Percentiles rank a stretch among this genome's conserved stretches.
Evolutionary conservation across 192 early-diverging fungal genomes (phyloP).

Genomic region (Obelidium mucronatum): DNA sequence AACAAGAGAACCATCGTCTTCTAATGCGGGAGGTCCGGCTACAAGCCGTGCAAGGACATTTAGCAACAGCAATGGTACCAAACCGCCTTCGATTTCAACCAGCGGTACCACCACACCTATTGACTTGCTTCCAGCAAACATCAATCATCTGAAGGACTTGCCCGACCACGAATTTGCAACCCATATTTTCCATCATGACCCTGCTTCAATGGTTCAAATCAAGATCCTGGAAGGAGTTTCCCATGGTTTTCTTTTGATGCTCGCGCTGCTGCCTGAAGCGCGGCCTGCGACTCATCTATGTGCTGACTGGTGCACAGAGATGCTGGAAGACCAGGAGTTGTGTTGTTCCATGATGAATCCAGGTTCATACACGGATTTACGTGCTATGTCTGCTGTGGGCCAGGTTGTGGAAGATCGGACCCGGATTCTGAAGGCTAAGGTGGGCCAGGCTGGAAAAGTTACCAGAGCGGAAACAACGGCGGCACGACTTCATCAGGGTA

Average conservation of each 20-base stretch:
- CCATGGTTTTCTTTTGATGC: constrained; percentile 71
- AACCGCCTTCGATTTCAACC: too few species aligned
- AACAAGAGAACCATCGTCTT: too few species aligned
- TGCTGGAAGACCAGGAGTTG: constrained; percentile 42
- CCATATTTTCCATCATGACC: constrained; percentile 57
- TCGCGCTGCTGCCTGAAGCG: constrained; percentile 76
- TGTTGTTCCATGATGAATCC: constrained; percentile 30
- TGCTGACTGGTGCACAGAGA: constrained; percentile 51
- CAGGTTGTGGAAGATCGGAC: constrained; percentile 6
- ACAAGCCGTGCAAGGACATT: too few species aligned
- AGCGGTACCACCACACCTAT: too few species aligned
- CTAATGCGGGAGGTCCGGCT: too few species aligned
- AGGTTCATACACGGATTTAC: constrained; percentile 35
- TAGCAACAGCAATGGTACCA: too few species aligned
- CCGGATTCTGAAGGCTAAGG: constrained; percentile 17
- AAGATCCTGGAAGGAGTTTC: constrained; percentile 78
- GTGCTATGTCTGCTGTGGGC: constrained; percentile 9
- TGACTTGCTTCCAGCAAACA: too few species aligned
- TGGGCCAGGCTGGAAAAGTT: constrained; percentile 8
- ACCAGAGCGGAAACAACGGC: background rate
- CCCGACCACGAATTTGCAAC: constrained; percentile 29
- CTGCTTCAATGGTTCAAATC: constrained; percentile 64
- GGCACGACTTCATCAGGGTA: constrained; percentile 29
- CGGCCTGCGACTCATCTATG: constrained; percentile 48
- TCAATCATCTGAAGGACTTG: background rate